A percentile compares a stretch with the other conserved stretches of the same genome.
Conservation (phyloP, 257 asterid species). For the Scutellaria barbata region DNA sequence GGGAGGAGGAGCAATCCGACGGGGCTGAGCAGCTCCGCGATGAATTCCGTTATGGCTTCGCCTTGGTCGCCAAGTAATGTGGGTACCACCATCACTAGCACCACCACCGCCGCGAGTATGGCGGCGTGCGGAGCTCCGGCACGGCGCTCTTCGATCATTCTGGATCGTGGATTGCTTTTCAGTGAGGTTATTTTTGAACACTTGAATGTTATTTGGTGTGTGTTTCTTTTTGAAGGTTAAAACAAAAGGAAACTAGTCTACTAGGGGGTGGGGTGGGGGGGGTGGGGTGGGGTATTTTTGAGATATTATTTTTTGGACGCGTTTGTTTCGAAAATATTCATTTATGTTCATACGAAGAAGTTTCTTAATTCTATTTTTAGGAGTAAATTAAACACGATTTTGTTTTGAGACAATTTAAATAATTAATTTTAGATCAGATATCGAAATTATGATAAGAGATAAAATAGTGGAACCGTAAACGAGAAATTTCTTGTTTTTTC, state of each 20-base stretch:
- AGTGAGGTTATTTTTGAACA: not conserved
- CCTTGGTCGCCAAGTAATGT: conserved; percentile 76
- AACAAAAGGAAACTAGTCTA: not conserved
- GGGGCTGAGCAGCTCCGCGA: conserved; percentile 79
- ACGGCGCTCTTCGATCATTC: conserved; percentile 76
- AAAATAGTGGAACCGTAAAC: no score
- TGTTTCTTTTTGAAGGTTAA: conserved; percentile 22
- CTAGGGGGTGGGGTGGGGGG: not conserved
- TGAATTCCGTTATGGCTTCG: conserved; percentile 79
- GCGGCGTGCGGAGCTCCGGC: conserved; percentile 83
- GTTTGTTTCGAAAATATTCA: conserved; percentile 24
- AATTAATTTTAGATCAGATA: not conserved
- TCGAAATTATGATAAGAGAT: not conserved
- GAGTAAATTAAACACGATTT: no score
- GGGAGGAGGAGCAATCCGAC: conserved; percentile 84
- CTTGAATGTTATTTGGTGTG: not conserved
- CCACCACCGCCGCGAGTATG: conserved; percentile 72
- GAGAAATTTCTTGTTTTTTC: no score
- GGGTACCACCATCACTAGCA: conserved; percentile 61
- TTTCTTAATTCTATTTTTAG: not conserved
- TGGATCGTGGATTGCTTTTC: not conserved
- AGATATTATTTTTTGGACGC: conserved; percentile 24
- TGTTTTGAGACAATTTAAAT: no score
- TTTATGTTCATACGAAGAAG: not conserved
- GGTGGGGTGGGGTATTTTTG: not conserved